These are phyloP conservation scores for Ophiocordyceps camponoti-rufipedis DNA, from an alignment of 2,329 filamentous ascomycete genomes.

Conservation along the genomic window DNA sequence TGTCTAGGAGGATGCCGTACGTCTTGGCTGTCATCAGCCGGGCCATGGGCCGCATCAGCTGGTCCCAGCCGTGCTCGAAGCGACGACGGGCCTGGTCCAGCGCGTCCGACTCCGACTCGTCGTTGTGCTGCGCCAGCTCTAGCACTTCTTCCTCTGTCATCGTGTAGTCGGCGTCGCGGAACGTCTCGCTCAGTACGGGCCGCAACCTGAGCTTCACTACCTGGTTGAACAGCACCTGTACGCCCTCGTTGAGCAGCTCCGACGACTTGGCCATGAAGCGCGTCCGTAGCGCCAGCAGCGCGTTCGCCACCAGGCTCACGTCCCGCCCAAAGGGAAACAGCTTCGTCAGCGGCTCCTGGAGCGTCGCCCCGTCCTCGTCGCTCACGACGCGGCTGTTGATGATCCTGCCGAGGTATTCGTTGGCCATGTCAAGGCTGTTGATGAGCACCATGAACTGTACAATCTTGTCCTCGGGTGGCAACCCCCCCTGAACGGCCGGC, in stretches of 20 bases:
- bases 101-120: slow-evolving; percentile 32
- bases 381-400: slow-evolving; percentile 46
- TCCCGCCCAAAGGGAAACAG: slow-evolving; percentile 73
- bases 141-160: slow-evolving; percentile 43
- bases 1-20: slow-evolving; percentile 57
- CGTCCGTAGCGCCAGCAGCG: slow-evolving; percentile 49
- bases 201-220: slow-evolving; percentile 74
- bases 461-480: slow-evolving; percentile 77
- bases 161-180: slow-evolving; percentile 80
- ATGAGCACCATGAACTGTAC: slow-evolving; percentile 82
- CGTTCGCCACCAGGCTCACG: slow-evolving; percentile 45
- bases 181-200: slow-evolving; percentile 70
- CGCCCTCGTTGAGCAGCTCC: slow-evolving; percentile 68
- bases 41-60: slow-evolving; percentile 66
- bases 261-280: slow-evolving; percentile 61
- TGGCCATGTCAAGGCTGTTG: slow-evolving; percentile 86
- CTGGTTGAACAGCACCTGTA: slow-evolving; percentile 72
- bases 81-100: slow-evolving; percentile 56
- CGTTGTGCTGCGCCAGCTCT: slow-evolving; percentile 34
- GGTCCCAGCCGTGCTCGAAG: slow-evolving; percentile 75
- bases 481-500: slow-evolving; percentile 54
- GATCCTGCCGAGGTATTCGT: slow-evolving; percentile 80
- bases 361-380: slow-evolving; percentile 17
- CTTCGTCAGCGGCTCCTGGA: slow-evolving; percentile 31
- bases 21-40: slow-evolving; percentile 66